Conservation (phyloP, 371 early-diverging fungal genomes). For the Gilbertella persicaria region DNA sequence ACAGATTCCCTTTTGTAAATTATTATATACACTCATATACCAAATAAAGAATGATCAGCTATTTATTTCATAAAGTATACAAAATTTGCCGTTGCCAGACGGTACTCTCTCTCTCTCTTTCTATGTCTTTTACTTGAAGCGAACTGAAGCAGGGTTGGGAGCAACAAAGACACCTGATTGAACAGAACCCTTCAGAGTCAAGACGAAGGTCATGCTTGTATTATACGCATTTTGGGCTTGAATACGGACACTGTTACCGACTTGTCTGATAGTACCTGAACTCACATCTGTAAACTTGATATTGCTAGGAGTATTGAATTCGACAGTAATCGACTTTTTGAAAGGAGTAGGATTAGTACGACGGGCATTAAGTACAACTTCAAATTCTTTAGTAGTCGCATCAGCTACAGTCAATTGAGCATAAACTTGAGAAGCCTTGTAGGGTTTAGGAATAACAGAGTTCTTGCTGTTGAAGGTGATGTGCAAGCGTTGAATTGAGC, state of each 20-base stretch:
- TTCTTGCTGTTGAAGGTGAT: conserved; percentile 1
- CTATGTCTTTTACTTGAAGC: conserved; percentile 19
- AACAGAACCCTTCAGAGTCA: conserved; percentile 26
- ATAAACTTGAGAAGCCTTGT: conserved; percentile 25
- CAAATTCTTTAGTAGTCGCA: conserved; percentile 15
- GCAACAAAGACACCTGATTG: conserved; percentile 36
- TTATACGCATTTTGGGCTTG: conserved; percentile 25
- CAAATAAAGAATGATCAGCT: too few relatives aligned
- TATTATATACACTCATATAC: too few relatives aligned
- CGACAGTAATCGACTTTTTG: conserved; percentile 19
- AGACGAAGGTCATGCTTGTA: conserved; percentile 34
- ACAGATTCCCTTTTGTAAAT: too few relatives aligned
- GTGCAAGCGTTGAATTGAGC: not conserved
- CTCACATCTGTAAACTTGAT: conserved; percentile 21
- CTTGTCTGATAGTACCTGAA: conserved; percentile 31
- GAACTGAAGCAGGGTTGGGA: conserved; percentile 20
- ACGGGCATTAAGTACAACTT: conserved; percentile 38
- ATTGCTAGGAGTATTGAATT: conserved; percentile 31
- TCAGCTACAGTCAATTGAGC: conserved; percentile 27
- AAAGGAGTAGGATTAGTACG: conserved; percentile 29
- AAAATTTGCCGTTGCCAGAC: too few relatives aligned
- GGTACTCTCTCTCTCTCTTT: not conserved
- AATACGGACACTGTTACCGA: conserved; percentile 28
- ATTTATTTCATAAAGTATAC: too few relatives aligned
- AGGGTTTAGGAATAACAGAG: conserved; percentile 24